A percentile compares a stretch with the other conserved stretches of the same genome.
Evolutionary conservation across 2,329 filamentous ascomycete species (phyloP).

Genomic region (Phialemonium atrogriseum): DNA sequence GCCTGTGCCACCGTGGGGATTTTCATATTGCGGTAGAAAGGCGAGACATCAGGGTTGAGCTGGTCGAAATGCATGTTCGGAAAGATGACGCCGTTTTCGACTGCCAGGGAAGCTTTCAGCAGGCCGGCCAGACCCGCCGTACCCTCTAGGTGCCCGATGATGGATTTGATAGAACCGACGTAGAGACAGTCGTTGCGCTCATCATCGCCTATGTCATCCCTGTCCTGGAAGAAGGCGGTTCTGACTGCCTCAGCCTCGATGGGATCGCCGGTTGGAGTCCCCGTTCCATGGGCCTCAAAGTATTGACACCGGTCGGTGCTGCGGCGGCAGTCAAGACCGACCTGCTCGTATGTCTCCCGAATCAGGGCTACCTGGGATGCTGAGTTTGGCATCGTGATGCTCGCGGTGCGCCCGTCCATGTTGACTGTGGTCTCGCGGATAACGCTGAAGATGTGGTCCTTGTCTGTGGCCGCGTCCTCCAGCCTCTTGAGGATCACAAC

Average conservation of each 20-base stretch:
- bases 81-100: constrained; percentile 15
- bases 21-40: too few species aligned
- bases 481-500: constrained; percentile 35
- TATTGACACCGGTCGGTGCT: too few species aligned
- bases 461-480: constrained; percentile 24
- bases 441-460: constrained; percentile 25
- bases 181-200: constrained; percentile 13
- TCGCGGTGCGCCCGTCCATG: constrained; percentile 7
- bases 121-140: constrained; percentile 16
- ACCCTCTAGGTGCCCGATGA: constrained; percentile 16
- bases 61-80: constrained; percentile 17
- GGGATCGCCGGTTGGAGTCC: constrained; percentile 5
- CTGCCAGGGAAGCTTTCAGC: constrained; percentile 18
- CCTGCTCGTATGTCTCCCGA: constrained; percentile 2
- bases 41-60: constrained; percentile 1
- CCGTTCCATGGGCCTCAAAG: constrained; percentile 10
- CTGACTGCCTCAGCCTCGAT: constrained; percentile 5
- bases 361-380: constrained; percentile 8
- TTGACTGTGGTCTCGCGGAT: constrained; percentile 22
- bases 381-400: constrained; percentile 5
- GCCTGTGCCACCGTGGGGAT: constrained; percentile 1
- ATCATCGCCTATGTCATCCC: constrained; percentile 1
- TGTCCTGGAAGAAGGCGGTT: constrained; percentile 5
- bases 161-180: constrained; percentile 17
- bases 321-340: neutral